These are phyloP conservation scores for Allium sativum DNA, from an alignment of 106 monocot species.

Conservation along the genomic window DNA sequence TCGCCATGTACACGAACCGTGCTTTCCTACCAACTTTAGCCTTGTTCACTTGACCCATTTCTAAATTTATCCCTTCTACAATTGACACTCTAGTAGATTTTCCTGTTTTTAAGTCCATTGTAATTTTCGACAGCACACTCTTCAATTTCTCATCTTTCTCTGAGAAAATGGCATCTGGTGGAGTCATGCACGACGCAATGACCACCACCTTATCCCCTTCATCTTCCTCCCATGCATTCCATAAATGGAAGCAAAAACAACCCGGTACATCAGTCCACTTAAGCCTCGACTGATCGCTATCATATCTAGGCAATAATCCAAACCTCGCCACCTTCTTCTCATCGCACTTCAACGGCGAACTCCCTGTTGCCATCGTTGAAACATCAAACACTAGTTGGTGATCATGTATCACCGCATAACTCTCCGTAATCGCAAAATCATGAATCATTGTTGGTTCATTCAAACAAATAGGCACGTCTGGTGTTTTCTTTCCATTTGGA, in stretches of 20 bases:
- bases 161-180: conserved; percentile 40
- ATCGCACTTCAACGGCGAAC: conserved; percentile 36
- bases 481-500: conserved; percentile 19
- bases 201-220: conserved; percentile 25
- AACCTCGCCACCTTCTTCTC: conserved; percentile 28
- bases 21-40: conserved; percentile 39
- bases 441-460: conserved; percentile 45
- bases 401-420: conserved; percentile 36
- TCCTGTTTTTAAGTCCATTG: conserved; percentile 29
- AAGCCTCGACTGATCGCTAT: conserved; percentile 25
- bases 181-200: conserved; percentile 59
- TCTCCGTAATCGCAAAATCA: conserved; percentile 59
- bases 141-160: conserved; percentile 19
- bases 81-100: conserved; percentile 26
- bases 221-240: conserved; percentile 66
- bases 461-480: conserved; percentile 31
- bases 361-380: conserved; percentile 31
- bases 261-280: conserved; percentile 48
- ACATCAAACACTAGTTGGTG: conserved; percentile 54
- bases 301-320: conserved; percentile 43
- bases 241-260: conserved; percentile 67
- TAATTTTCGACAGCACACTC: conserved; percentile 37
- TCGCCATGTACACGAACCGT: conserved; percentile 46
- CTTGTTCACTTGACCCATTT: conserved; percentile 42
- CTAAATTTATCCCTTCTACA: conserved; percentile 25